phyloP scores from a whole-genome alignment of 345 rosid genomes.

The Arabis alpina region DNA sequence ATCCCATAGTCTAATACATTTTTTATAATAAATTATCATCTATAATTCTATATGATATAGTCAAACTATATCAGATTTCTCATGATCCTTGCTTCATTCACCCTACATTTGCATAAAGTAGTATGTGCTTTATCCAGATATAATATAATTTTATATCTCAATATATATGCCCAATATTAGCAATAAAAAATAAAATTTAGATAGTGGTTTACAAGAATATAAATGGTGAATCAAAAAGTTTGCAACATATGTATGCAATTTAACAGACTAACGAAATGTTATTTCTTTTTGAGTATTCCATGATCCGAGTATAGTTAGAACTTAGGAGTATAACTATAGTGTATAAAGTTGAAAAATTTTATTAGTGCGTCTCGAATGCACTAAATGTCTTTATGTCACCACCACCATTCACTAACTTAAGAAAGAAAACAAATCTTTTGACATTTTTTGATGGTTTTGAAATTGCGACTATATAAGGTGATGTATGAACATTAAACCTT shows the following conservation, averaged over 20 bases:
- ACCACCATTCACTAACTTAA: conserved; percentile 17
- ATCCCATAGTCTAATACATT: conserved; percentile 20
- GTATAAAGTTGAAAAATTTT: conserved; percentile 24
- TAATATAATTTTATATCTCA: background rate
- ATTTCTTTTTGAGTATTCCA: background rate
- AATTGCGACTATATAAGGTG: background rate
- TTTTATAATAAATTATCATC: background rate
- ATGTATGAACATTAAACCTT: background rate
- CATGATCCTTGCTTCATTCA: conserved; percentile 38
- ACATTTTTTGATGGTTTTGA: background rate
- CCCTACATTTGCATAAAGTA: conserved; percentile 33
- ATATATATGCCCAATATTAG: background rate
- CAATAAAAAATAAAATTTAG: background rate
- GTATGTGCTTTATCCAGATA: conserved; percentile 30
- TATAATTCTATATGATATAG: conserved; percentile 3
- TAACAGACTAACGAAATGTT: background rate
- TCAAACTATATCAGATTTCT: conserved; percentile 38
- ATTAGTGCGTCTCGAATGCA: conserved; percentile 28
- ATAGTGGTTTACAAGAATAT: background rate
- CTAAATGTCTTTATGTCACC: conserved; percentile 26
- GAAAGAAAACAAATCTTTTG: background rate
- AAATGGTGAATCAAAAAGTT: conserved; percentile 17
- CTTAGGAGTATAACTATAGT: background rate
- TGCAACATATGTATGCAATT: background rate
- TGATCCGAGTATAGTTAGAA: too few relatives aligned